Evolutionary conservation across 257 asterid genomes (phyloP).

Genomic region (Petrea volubilis): DNA sequence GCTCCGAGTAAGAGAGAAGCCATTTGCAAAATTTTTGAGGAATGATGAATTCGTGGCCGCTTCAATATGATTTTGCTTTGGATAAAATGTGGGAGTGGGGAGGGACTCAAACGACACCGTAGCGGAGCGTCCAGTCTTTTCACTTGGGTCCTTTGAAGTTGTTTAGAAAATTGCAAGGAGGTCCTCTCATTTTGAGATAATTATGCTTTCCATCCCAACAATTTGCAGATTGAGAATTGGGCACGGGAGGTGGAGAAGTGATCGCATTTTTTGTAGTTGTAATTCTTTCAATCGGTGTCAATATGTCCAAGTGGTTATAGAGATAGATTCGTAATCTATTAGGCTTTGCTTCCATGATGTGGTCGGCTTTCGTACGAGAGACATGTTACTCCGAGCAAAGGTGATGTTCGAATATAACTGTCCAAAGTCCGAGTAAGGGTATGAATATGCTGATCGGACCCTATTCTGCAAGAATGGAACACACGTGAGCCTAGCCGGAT

Average conservation of each 20-base stretch:
- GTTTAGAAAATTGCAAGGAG: background rate
- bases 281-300: no score
- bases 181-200: background rate
- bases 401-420: no score
- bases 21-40: constrained; percentile 35
- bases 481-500: no score
- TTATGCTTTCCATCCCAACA: background rate
- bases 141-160: background rate
- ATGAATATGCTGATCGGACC: no score
- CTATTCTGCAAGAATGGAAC: no score
- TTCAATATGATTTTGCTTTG: constrained; percentile 11
- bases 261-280: no score
- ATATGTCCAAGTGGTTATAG: no score
- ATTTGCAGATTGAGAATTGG: background rate
- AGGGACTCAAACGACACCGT: constrained; percentile 27
- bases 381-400: no score
- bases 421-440: no score
- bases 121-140: background rate
- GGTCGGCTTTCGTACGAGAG: no score
- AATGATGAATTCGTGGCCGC: constrained; percentile 31
- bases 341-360: no score
- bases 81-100: constrained; percentile 37
- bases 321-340: no score
- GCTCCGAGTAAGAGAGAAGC: constrained; percentile 71
- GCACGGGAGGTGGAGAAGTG: background rate